These are phyloP conservation scores for Naganishia liquefaciens DNA, from an alignment of 1,284 basidiomycete genomes.

Conservation along the genomic window DNA sequence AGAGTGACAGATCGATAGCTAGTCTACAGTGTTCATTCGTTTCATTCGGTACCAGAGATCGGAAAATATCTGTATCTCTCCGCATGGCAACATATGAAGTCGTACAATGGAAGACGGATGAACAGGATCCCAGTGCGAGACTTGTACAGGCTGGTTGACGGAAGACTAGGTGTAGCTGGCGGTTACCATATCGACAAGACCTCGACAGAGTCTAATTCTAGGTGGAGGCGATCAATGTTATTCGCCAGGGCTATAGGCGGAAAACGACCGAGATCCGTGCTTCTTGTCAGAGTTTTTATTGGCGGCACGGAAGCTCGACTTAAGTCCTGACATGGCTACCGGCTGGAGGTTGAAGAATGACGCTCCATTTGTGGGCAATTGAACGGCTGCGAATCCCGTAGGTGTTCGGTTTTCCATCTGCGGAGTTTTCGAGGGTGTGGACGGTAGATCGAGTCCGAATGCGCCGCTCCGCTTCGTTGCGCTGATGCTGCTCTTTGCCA, in stretches of 20 bases:
- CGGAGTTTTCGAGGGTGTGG: constrained; percentile 5
- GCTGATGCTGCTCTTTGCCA: neutral
- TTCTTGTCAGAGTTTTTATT: constrained; percentile 21
- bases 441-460: constrained; percentile 14
- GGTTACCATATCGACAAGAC: neutral
- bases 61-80: too few species aligned
- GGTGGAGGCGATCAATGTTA: neutral
- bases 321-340: constrained; percentile 13
- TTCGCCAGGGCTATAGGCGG: constrained; percentile 21
- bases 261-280: constrained; percentile 10
- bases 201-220: neutral
- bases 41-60: neutral
- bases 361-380: constrained; percentile 11
- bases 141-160: neutral
- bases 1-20: neutral
- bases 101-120: neutral
- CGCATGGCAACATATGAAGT: too few species aligned
- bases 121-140: neutral
- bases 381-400: constrained; percentile 5
- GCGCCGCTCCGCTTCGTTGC: constrained; percentile 7
- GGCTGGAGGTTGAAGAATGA: constrained; percentile 23
- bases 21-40: neutral
- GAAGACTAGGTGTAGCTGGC: too few species aligned
- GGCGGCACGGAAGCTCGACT: constrained; percentile 11
- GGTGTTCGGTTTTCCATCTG: neutral